Evolutionary conservation across 352 stramenopile genomes (phyloP), one percentile per base, ranked within the genome.

Genomic region (Plasmopara viticola): DNA sequence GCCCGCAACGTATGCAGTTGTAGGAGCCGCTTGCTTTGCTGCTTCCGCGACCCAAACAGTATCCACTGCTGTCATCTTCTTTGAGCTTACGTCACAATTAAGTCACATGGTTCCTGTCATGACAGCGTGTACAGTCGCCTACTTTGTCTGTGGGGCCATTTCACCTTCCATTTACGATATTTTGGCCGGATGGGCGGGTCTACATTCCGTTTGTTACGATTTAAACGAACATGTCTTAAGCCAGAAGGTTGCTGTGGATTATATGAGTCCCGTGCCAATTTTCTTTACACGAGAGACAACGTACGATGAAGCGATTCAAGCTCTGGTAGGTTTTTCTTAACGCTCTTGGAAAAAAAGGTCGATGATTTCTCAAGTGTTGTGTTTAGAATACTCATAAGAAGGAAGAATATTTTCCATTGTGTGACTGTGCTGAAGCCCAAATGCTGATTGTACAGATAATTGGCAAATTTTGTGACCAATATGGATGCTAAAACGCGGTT

Each of bases 91-190:
- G 20, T 25, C 42, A 86, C 90, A 0, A 30, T 52, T 94, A 20
- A 92, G 81, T 53, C 81, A 94, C 66, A 88, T 94, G 74, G 75
- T 91, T 1, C 83, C 83, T 0, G 76, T 94, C 5, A 90, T 89
- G 83, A 66, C 95, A 18, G 74, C 78, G 18, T 90, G 80, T 29
- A 80, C 93, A 9, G 74, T 91, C 6, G 75, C 81, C 18, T 94
- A 95, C 47, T 95, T 89, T 49, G 81, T 93, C 13, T 77, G 78
- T 30, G 80, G 68, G 7, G 69, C 74, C 4, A 90, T 92, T 44
- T 81, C 83, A 14, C 77, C 78, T 30, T 92, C 80, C 8, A 91
- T 95, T 33, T 25, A 25, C 20, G 20, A 25, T 25, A 25, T 25
- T 25, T 25, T 25, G 20, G 20, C 20, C 1, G 20, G 20, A 1